Evolutionary conservation across 441 rosid genomes (phyloP), one percentile per base, ranked within the genome.

Genomic region (Pelargonium citronellum): DNA sequence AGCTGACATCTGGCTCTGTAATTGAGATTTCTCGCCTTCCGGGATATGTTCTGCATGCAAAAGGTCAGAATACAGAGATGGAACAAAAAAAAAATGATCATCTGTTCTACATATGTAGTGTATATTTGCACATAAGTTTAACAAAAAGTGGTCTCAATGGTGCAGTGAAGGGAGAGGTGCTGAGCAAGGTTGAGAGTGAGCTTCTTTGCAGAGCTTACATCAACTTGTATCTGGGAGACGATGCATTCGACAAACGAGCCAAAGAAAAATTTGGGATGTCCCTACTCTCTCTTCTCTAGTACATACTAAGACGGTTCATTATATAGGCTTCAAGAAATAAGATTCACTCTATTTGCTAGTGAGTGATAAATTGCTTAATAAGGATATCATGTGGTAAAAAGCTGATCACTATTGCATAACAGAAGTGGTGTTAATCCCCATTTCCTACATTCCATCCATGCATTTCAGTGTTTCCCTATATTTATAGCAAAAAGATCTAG

Each of bases 181-280:
- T 78, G 22, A 82, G 85, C 81, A 77, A 67, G 70, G 82, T 80
- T 51, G 81, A 79, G 72, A 85, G 84, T 67, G 87, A 87, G 24
- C 81, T 83, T 73, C 82, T 87, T 39, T 85, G 85, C 79, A 78
- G 86, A 81, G 86, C 87, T 19, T 80, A 47, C 76, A 27, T 77
- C 51, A n/a, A 81, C 68, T 64, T 80, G 85, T 85, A 84, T 66
- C 71, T 83, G 9, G 87, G 89, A 68, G 87, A 84, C 20, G 82
- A 79, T 75, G 74, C 84, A 5, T 67, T 82, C 3, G 85, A 83
- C 83, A 81, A 81, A 68, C 82, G 84, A 12, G 85, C 85, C 75
- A 79, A 78, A 73, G 87, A 79, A n/a, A 82, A 81, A 44, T 76
- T 79, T 68, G 88, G 87, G 27, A 79, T 73, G 74, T 78, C 78